Evolutionary conservation across 179 eudicot genomes (phyloP).

Genomic region (Carnegiea gigantea): DNA sequence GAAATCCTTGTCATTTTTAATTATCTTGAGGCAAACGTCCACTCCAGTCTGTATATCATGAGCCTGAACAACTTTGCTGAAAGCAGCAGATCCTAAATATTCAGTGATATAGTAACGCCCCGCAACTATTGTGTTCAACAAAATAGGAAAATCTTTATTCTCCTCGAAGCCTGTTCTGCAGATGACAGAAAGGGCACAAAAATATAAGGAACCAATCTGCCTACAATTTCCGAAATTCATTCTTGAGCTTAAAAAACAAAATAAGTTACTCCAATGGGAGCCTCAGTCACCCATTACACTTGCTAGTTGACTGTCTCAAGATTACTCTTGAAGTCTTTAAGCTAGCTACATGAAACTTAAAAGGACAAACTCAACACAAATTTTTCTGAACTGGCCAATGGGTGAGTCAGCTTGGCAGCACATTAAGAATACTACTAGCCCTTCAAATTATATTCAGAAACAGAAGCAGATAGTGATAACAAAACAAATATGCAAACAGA

Average conservation of each 20-base stretch:
- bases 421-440: not conserved
- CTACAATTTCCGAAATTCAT: not conserved
- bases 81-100: constrained; percentile 96
- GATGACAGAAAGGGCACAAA: constrained; percentile 26
- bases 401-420: constrained; percentile 4
- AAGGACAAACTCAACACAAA: not conserved
- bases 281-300: not conserved
- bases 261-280: not conserved
- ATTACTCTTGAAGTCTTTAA: not conserved
- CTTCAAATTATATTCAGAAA: not conserved
- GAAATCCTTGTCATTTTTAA: constrained; percentile 93
- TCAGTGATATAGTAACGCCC: constrained; percentile 87
- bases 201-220: constrained; percentile 19
- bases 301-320: not conserved
- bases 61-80: constrained; percentile 96
- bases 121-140: constrained; percentile 69
- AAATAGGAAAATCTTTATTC: constrained; percentile 77
- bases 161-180: constrained; percentile 96
- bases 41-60: constrained; percentile 84
- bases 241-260: not conserved
- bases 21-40: constrained; percentile 95
- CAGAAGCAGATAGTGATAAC: constrained; percentile 7
- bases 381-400: too few species aligned
- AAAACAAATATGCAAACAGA: not conserved
- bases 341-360: too few species aligned